Conservation (phyloP, 2,329 filamentous ascomycete genomes). For the Colletotrichum brevisporum region DNA sequence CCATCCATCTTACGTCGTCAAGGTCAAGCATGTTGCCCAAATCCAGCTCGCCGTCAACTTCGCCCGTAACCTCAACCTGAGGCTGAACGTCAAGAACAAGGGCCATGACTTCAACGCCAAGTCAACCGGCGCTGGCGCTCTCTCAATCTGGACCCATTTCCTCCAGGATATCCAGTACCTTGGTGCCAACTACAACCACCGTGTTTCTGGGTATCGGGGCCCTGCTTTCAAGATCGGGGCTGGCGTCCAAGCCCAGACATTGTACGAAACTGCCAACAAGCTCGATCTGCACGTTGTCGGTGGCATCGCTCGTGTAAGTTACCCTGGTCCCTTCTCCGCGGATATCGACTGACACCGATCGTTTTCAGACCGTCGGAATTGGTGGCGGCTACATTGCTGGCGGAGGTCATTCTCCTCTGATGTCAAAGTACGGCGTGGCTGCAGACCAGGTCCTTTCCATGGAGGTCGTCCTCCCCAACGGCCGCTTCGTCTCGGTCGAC, state of each 20-base stretch:
- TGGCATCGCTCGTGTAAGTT: slow-evolving; percentile 59
- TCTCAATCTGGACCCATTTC: slow-evolving; percentile 20
- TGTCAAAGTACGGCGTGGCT: slow-evolving; percentile 50
- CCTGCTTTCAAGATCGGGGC: slow-evolving; percentile 49
- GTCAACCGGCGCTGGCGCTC: slow-evolving; percentile 15
- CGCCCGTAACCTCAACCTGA: slow-evolving; percentile 49
- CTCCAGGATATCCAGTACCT: slow-evolving; percentile 21
- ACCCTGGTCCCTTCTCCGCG: no score
- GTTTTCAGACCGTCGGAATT: slow-evolving; percentile 44
- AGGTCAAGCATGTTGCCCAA: slow-evolving; percentile 42
- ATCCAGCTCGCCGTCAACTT: slow-evolving; percentile 41
- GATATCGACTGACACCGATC: slow-evolving; percentile 40
- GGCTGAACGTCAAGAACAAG: slow-evolving; percentile 53
- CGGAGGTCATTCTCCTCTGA: slow-evolving; percentile 50
- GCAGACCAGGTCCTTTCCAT: slow-evolving; percentile 55
- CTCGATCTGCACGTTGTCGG: slow-evolving; percentile 45
- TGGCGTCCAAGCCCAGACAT: slow-evolving; percentile 45
- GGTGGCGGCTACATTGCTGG: slow-evolving; percentile 51
- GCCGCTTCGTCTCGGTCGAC: slow-evolving; percentile 50
- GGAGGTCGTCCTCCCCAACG: slow-evolving; percentile 51
- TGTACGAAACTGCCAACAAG: slow-evolving; percentile 44
- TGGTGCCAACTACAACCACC: slow-evolving; percentile 46
- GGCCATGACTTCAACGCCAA: slow-evolving; percentile 33
- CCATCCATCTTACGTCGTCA: slow-evolving; percentile 45
- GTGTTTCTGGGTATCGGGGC: slow-evolving; percentile 19